Evolutionary conservation across 2,329 filamentous ascomycete species (phyloP), one percentile per base, ranked within the genome.

Genomic region (Graphiopsis chlorocephala): DNA sequence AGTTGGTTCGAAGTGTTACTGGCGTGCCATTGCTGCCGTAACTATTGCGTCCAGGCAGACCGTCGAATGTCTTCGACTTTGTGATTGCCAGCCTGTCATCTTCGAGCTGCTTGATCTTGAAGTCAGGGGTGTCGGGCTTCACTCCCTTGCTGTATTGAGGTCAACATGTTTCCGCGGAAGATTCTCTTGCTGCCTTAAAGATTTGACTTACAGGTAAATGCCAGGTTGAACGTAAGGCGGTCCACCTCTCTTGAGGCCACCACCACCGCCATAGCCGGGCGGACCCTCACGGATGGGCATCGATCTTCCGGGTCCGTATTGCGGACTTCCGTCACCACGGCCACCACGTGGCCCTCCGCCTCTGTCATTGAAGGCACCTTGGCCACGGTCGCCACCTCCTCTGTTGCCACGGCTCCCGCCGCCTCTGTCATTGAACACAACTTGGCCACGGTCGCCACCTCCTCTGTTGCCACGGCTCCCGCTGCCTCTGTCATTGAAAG

Each of bases 1-100:
- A 79, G 62, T 81, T 84, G 0, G 82, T 77, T 23, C 78, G 75
- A 0, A 84, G 72, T 0, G 78, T 65, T 31, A 80, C 78, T 0
- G 67, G 29, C 26, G 42, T 73, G 20, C 81, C 81, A 28, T 69
- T 63, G 0, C 66, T 78, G 0, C 79, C 82, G 70, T 74, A 80
- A 62, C 73, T 64, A 65, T 68, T 70, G 67, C 80, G 65, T 65
- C 76, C 33, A 20, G 63, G 63, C 7, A 64, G 67, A 15, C 73
- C 59, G 66, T 74, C 69, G 42, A 68, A 75, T 57, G 69, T 68
- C 68, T 70, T 69, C 66, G 65, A 67, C 61, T 62, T 61, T 25
- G 65, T 75, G 45, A 63, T 65, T 35, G 66, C 70, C 42, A 64
- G 72, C 55, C 70, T 63, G 20, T 65, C 61, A 48, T 74, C 55